Percentiles rank a stretch among this genome's conserved stretches.
These are phyloP conservation scores for Nidularia pulvinata DNA, from an alignment of 768 basidiomycete species.

Conservation along the genomic window DNA sequence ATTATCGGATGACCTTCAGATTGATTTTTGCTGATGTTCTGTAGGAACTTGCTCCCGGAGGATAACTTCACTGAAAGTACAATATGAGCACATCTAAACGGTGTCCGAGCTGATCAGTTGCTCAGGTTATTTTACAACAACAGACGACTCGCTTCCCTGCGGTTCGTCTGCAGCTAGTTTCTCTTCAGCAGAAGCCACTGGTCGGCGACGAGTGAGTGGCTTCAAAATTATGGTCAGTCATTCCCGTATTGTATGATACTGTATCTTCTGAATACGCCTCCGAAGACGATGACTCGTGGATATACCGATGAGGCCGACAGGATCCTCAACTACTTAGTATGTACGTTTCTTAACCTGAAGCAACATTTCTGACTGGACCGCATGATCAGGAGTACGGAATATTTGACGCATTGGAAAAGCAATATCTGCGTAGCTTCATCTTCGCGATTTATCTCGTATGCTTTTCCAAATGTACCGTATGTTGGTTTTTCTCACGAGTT, in stretches of 20 bases:
- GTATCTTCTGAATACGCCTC: not conserved
- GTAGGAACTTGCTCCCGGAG: slow-evolving; percentile 72
- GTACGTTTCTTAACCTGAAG: slow-evolving; percentile 1
- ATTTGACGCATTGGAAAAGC: slow-evolving; percentile 83
- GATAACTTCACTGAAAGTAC: slow-evolving; percentile 78
- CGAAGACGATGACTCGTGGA: slow-evolving; percentile 65
- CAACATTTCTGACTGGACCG: not conserved
- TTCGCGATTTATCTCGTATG: slow-evolving; percentile 83
- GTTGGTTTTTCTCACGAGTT: not conserved
- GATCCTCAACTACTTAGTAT: slow-evolving; percentile 75
- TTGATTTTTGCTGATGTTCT: not conserved
- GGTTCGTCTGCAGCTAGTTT: slow-evolving; percentile 28
- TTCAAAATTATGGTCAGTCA: slow-evolving; percentile 62
- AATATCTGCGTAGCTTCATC: slow-evolving; percentile 83
- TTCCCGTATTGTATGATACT: slow-evolving; percentile 8
- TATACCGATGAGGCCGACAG: slow-evolving; percentile 84
- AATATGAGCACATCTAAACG: slow-evolving; percentile 1
- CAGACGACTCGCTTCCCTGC: slow-evolving; percentile 34
- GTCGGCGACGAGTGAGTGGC: slow-evolving; percentile 48
- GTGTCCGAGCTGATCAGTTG: too few species aligned
- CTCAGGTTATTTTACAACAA: slow-evolving; percentile 55
- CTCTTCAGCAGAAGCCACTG: slow-evolving; percentile 29
- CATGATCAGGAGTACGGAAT: slow-evolving; percentile 74
- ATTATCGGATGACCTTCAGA: slow-evolving; percentile 5
- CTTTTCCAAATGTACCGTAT: not conserved